Conservation (phyloP, 352 stramenopile genomes). For the Phytophthora melonis region DNA sequence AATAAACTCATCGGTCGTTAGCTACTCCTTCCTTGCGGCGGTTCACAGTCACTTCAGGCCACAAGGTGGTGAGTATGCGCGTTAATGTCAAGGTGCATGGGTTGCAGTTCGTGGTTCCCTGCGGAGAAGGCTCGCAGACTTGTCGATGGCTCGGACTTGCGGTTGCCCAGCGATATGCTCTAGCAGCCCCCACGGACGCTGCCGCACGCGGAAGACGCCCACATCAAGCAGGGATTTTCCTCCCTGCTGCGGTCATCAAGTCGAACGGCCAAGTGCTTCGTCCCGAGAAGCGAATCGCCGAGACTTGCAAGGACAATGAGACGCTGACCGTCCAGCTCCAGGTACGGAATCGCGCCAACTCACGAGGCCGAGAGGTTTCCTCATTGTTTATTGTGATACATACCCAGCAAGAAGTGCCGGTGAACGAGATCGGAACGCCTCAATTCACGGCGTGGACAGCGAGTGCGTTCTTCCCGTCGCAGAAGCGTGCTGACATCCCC, state of each 20-base stretch:
- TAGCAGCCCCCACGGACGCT: constrained; percentile 72
- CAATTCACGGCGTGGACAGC: constrained; percentile 69
- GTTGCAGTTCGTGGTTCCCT: constrained; percentile 76
- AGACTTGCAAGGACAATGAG: constrained; percentile 82
- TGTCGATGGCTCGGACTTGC: constrained; percentile 88
- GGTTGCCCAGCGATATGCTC: constrained; percentile 79
- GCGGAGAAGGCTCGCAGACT: constrained; percentile 78
- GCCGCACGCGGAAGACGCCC: constrained; percentile 76
- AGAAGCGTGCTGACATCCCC: constrained; percentile 29
- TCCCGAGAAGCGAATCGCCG: constrained; percentile 63
- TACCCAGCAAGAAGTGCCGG: constrained; percentile 75
- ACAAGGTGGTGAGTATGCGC: constrained; percentile 49
- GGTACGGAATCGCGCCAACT: constrained; percentile 32
- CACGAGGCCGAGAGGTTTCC: background rate
- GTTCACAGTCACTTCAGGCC: constrained; percentile 2
- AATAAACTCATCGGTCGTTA: constrained; percentile 22
- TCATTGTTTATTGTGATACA: no score
- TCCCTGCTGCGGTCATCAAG: constrained; percentile 68
- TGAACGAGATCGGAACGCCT: constrained; percentile 86
- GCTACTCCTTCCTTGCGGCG: constrained; percentile 22
- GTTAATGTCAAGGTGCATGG: constrained; percentile 76
- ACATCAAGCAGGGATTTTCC: constrained; percentile 82
- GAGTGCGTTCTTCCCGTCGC: constrained; percentile 64
- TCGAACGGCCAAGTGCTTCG: constrained; percentile 51
- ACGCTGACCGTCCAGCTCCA: constrained; percentile 69